These are phyloP conservation scores for Aspergillus sp. DNA, from an alignment of 2,329 filamentous ascomycete species.

Conservation along the genomic window DNA sequence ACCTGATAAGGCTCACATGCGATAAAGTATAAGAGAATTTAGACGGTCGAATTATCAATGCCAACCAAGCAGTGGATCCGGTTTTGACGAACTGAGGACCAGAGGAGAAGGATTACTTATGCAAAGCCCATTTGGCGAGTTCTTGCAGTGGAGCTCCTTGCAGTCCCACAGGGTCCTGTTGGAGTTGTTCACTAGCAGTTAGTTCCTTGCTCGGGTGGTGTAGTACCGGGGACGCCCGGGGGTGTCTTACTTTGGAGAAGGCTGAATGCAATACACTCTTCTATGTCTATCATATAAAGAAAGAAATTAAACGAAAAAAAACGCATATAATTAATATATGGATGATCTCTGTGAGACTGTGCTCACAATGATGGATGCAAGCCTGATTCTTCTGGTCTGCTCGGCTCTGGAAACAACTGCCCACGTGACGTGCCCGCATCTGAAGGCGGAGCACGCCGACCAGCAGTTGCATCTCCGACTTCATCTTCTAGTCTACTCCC, in stretches of 20 bases:
- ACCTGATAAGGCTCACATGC: constrained; percentile 1
- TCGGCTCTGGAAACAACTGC: background rate
- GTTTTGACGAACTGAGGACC: background rate
- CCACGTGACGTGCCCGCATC: background rate
- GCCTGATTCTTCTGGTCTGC: background rate
- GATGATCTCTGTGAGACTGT: background rate
- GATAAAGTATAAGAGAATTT: constrained; percentile 3
- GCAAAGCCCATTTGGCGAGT: background rate
- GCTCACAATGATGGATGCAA: background rate
- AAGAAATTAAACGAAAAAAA: background rate
- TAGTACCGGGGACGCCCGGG: background rate
- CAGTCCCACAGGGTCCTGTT: background rate
- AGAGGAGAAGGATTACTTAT: background rate
- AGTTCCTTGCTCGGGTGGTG: background rate
- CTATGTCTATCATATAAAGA: background rate
- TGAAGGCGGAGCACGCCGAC: background rate
- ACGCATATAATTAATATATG: background rate
- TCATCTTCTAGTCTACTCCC: background rate
- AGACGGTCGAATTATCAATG: constrained; percentile 11
- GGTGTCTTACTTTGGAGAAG: background rate
- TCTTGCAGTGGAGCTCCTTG: background rate
- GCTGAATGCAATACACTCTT: background rate
- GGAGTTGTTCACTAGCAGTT: no score
- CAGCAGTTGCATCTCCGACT: background rate
- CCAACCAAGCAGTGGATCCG: background rate